Percentiles rank a stretch among this genome's conserved stretches.
These are phyloP conservation scores for Phytophthora megakarya DNA, from an alignment of 352 stramenopile genomes.

Conservation along the genomic window DNA sequence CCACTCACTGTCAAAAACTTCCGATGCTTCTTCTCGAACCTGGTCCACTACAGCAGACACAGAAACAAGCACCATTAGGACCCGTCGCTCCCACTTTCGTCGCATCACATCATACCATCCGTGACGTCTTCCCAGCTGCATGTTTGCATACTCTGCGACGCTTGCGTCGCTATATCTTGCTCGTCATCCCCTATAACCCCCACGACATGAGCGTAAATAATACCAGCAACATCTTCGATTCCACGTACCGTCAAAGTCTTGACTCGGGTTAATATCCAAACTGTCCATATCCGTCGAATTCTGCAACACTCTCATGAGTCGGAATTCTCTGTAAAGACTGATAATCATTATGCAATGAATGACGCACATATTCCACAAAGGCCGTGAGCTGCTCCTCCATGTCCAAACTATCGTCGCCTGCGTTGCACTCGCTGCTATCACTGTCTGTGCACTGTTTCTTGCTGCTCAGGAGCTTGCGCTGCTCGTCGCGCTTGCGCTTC, in stretches of 20 bases:
- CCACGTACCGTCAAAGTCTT: conserved; percentile 61
- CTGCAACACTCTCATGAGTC: conserved; percentile 34
- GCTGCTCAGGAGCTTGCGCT: conserved; percentile 26
- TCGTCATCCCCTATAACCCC: conserved; percentile 23
- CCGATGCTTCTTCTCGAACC: conserved; percentile 59
- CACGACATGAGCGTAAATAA: conserved; percentile 7
- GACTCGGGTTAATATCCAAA: conserved; percentile 61
- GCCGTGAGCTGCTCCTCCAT: conserved; percentile 53
- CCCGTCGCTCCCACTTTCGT: conserved; percentile 10
- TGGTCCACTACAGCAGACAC: conserved; percentile 44
- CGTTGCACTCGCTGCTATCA: conserved; percentile 34
- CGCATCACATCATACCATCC: conserved; percentile 31
- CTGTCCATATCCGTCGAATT: conserved; percentile 62
- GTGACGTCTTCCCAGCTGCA: conserved; percentile 42
- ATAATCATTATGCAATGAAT: no score
- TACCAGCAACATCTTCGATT: neutral
- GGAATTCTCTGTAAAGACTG: no score
- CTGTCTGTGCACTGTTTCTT: conserved; percentile 32
- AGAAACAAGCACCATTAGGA: conserved; percentile 28
- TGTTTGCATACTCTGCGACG: conserved; percentile 36
- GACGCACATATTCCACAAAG: conserved; percentile 70
- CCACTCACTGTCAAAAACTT: conserved; percentile 73
- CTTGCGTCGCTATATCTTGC: conserved; percentile 20
- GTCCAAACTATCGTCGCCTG: conserved; percentile 37
- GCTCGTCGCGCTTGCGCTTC: conserved; percentile 40